Percentiles rank a stretch among this genome's conserved stretches.
These are phyloP conservation scores for Chytridium lagenaria DNA, from an alignment of 371 early-diverging fungal genomes.

Conservation along the genomic window DNA sequence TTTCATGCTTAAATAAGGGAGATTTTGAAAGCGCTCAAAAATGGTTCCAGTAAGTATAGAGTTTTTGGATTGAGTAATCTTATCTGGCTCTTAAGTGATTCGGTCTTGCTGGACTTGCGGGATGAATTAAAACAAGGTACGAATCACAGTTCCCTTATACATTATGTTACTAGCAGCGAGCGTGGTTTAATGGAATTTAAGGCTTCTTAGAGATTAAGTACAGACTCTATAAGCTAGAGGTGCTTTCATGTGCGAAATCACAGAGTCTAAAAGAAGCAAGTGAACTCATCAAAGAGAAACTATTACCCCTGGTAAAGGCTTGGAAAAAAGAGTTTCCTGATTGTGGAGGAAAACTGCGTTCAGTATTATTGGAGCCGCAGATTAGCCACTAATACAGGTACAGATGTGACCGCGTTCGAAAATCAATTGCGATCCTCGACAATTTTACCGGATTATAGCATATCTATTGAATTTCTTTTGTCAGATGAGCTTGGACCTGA, in stretches of 20 bases:
- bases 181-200: not conserved
- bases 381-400: too few species aligned
- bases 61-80: not conserved
- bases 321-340: not conserved
- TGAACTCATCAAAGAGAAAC: not conserved
- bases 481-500: too few species aligned
- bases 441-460: too few species aligned
- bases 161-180: conserved; percentile 46
- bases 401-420: too few species aligned
- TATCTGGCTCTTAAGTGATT: not conserved
- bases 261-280: not conserved
- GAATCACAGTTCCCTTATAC: not conserved
- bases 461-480: too few species aligned
- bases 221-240: conserved; percentile 33
- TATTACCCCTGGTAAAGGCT: not conserved
- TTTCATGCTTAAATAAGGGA: not conserved
- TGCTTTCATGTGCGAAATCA: not conserved
- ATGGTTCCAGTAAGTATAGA: conserved; percentile 29
- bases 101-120: not conserved
- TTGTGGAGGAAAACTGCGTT: too few species aligned
- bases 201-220: conserved; percentile 39
- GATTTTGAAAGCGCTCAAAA: conserved; percentile 37
- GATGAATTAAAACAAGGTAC: not conserved
- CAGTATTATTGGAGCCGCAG: too few species aligned
- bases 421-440: too few species aligned